A percentile compares a stretch with the other conserved stretches of the same genome.
These are phyloP conservation scores for Pseudozyma sp. DNA, from an alignment of 1,284 basidiomycete species.

Conservation along the genomic window DNA sequence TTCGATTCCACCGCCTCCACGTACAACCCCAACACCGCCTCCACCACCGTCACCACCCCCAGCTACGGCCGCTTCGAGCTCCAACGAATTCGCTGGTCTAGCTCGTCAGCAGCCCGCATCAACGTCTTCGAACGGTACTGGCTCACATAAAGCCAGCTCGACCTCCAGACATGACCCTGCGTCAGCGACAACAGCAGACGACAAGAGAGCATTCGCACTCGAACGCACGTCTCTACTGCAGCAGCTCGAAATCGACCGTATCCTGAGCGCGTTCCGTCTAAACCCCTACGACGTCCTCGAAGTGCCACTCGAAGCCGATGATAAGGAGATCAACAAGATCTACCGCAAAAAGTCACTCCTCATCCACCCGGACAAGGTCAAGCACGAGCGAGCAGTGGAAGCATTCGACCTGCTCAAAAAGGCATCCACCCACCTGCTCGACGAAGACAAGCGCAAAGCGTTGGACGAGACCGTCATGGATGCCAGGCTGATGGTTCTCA, in stretches of 20 bases:
- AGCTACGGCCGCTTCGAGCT: neutral
- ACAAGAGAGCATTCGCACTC: conserved; percentile 34
- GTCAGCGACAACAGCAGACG: conserved; percentile 6
- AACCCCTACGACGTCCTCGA: conserved; percentile 75
- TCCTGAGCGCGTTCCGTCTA: conserved; percentile 73
- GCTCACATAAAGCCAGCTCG: neutral
- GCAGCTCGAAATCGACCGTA: conserved; percentile 71
- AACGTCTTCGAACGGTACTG: no score
- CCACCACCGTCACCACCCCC: neutral
- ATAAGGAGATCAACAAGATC: conserved; percentile 72
- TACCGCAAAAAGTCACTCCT: conserved; percentile 73
- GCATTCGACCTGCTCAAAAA: conserved; percentile 74
- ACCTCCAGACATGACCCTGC: neutral
- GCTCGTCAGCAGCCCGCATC: no score
- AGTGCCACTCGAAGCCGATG: conserved; percentile 71
- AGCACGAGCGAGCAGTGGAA: conserved; percentile 72
- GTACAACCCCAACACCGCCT: conserved; percentile 4
- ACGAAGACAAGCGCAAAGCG: conserved; percentile 64
- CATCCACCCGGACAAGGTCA: conserved; percentile 75
- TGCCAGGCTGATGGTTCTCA: conserved; percentile 69
- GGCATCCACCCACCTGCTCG: conserved; percentile 69
- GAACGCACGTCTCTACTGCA: conserved; percentile 58
- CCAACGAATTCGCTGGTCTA: neutral
- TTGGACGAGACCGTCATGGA: conserved; percentile 69
- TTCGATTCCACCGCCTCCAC: conserved; percentile 37